Evolutionary conservation across 345 rosid genomes (phyloP), one percentile per base, ranked within the genome.

Genomic region (Aquilaria sinensis): DNA sequence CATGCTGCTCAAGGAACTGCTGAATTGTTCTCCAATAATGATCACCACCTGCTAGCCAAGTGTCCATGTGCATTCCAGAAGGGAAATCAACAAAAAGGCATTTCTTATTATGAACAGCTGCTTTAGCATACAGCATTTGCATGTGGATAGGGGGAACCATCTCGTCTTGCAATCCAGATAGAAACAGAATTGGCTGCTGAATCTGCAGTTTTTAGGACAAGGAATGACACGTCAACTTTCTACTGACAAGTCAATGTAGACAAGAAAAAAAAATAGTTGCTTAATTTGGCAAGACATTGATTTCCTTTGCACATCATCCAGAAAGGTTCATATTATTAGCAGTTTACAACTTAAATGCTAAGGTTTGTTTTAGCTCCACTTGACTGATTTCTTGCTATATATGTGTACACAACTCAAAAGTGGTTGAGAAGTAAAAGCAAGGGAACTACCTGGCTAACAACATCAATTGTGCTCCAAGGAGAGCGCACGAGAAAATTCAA

Each of bases 11-110:
- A 54, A 95, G 70, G 69, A 88, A 91, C 62, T 73, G 71, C 71
- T 71, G 83, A 61, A 80, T 65, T 31, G 87, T 85, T 69, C 60
- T 75, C 99, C 99, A 95, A 66, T 95, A 95, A 13, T 69, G 72
- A 56, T 95, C 97, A 52, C 99, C 99, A 67, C 96, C 97, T 62
- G 85, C 51, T 51, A 91, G 70, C 99, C 99, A 94, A 58, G 99
- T 95, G 74, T 90, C 93, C 99, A 95, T 95, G 74, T 95, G 99
- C 97, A 95, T 87, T 62, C 99, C 99, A 64, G 62, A 76, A 71
- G 97, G 86, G 80, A 95, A 95, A 56, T 88, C 96, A 64, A 87
- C 87, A 70, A 88, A 89, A 33, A 41, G 58, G 77, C 96, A 88
- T 56, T 80, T 76, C 62, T 68, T 72, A 77, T 91, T 89, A 62